Evolutionary conservation across 2,329 filamentous ascomycete genomes (phyloP).

Genomic region (Alternaria arbusti): DNA sequence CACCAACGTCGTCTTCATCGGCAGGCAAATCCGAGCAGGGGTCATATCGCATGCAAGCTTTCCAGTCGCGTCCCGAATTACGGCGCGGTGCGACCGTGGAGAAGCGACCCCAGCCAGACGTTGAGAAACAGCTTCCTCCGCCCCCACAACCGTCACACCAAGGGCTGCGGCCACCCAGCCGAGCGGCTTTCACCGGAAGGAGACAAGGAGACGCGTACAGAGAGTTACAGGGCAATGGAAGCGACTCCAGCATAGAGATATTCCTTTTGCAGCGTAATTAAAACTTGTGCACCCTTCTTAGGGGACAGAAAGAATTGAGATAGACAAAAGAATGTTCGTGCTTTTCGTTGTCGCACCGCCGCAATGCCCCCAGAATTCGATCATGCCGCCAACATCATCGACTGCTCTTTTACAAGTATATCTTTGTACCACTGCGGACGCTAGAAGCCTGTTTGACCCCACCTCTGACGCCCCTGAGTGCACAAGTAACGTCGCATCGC

Average conservation of each 20-base stretch:
- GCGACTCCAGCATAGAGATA: slow-evolving; percentile 11
- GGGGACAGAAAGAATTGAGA: neutral
- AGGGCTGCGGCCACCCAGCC: slow-evolving; percentile 5
- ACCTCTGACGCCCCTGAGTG: neutral
- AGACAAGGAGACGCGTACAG: slow-evolving; percentile 4
- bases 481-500: neutral
- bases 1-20: neutral
- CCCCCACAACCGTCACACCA: neutral
- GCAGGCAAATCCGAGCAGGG: neutral
- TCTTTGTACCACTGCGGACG: neutral
- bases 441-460: neutral
- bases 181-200: slow-evolving; percentile 4
- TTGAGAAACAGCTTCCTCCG: neutral
- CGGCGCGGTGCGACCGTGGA: neutral
- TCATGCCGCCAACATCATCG: neutral
- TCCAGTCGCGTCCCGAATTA: neutral
- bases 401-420: too few species aligned
- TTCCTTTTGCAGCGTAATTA: slow-evolving; percentile 7
- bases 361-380: neutral
- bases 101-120: neutral
- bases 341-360: neutral
- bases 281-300: neutral
- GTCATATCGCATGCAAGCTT: slow-evolving; percentile 2
- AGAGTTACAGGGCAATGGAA: neutral
- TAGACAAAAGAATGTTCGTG: neutral